These are phyloP conservation scores for Starmerella scarabaei DNA, from an alignment of 805 yeast genomes.

Conservation along the genomic window DNA sequence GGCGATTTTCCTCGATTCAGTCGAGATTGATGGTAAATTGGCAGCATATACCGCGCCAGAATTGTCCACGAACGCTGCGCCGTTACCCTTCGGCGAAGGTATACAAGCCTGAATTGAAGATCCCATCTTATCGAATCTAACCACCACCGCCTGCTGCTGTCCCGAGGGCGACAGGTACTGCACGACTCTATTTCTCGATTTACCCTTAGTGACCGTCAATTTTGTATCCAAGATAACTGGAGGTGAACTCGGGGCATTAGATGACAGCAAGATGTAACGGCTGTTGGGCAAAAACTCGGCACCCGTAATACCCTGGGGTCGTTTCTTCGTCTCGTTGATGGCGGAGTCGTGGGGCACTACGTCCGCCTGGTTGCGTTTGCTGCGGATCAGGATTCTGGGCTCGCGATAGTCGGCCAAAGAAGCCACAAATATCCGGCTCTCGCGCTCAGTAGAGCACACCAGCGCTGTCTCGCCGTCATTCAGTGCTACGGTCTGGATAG, in stretches of 20 bases:
- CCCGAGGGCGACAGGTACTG: slow-evolving; percentile 23
- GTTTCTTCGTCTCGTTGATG: slow-evolving; percentile 50
- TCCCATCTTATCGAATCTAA: slow-evolving; percentile 69
- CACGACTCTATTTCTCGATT: not conserved
- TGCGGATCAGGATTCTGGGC: slow-evolving; percentile 57
- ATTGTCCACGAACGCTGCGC: slow-evolving; percentile 66
- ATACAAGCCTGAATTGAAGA: slow-evolving; percentile 59
- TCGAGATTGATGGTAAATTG: slow-evolving; percentile 40
- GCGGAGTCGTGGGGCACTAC: slow-evolving; percentile 46
- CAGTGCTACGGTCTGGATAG: slow-evolving; percentile 60
- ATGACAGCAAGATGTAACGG: slow-evolving; percentile 37
- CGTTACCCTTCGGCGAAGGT: slow-evolving; percentile 76
- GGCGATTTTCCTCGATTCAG: slow-evolving; percentile 38
- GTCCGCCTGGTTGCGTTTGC: slow-evolving; percentile 43
- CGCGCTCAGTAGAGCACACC: slow-evolving; percentile 64
- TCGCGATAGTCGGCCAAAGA: slow-evolving; percentile 49
- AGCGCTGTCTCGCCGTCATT: slow-evolving; percentile 59
- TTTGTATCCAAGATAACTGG: slow-evolving; percentile 54
- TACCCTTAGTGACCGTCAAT: slow-evolving; percentile 1
- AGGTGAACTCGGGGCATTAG: slow-evolving; percentile 51
- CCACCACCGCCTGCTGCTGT: slow-evolving; percentile 45
- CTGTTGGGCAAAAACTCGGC: slow-evolving; percentile 57
- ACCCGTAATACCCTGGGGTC: slow-evolving; percentile 75
- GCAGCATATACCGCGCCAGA: slow-evolving; percentile 64
- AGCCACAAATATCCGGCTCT: slow-evolving; percentile 66